phyloP scores from a whole-genome alignment of 371 early-diverging fungal species.

The Rhizomucor miehei region DNA sequence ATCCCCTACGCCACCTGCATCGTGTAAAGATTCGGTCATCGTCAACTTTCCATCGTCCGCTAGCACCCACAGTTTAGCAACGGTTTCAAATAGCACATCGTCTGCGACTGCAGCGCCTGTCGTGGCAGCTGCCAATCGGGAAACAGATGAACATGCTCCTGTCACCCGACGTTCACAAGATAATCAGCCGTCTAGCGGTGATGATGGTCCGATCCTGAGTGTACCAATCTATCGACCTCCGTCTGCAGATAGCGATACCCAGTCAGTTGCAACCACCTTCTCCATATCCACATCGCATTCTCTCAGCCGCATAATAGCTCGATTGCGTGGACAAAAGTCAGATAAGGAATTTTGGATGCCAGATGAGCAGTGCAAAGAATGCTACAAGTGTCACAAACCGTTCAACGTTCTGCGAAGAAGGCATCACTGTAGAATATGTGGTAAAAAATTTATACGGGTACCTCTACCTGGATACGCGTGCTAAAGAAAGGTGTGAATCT shows the following conservation, averaged over 20 bases:
- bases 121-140: conserved; percentile 15
- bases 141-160: conserved; percentile 1
- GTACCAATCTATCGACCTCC: conserved; percentile 37
- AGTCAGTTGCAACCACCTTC: conserved; percentile 55
- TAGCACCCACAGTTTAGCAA: too few species aligned
- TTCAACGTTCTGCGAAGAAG: conserved; percentile 73
- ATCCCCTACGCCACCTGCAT: conserved; percentile 22
- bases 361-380: conserved; percentile 80
- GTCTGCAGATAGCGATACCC: conserved; percentile 51
- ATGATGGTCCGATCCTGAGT: conserved; percentile 21
- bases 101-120: conserved; percentile 18
- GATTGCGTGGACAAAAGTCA: conserved; percentile 59
- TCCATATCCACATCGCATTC: conserved; percentile 59
- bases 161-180: conserved; percentile 12
- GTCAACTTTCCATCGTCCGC: conserved; percentile 14
- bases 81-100: background rate
- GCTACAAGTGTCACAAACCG: conserved; percentile 77
- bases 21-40: conserved; percentile 15
- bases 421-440: conserved; percentile 89
- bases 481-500: background rate
- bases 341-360: conserved; percentile 85
- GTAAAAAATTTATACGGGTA: conserved; percentile 30
- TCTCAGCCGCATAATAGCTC: conserved; percentile 51
- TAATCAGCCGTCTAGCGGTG: conserved; percentile 1
- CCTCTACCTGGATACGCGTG: background rate